phyloP scores from a whole-genome alignment of 2,329 filamentous ascomycete genomes.

The Fusarium buxicola region DNA sequence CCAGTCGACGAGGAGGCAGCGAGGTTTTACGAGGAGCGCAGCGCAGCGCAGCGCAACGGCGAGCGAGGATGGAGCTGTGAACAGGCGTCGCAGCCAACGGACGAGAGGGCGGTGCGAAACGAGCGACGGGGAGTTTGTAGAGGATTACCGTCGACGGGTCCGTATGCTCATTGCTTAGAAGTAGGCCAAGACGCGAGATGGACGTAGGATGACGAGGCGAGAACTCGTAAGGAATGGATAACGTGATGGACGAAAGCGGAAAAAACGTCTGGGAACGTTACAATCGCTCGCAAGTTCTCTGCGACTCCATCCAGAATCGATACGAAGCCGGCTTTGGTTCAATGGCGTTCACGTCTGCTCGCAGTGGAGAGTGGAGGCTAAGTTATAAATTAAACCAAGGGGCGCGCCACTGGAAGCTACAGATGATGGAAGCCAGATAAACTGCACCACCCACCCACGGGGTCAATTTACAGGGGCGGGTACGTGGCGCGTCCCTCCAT shows the following conservation, averaged over 20 bases:
- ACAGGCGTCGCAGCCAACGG: neutral
- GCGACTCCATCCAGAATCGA: neutral
- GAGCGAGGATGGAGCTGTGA: neutral
- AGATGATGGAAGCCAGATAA: constrained; percentile 32
- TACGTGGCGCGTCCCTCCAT: constrained; percentile 26
- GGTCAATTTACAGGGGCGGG: constrained; percentile 18
- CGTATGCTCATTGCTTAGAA: constrained; percentile 37
- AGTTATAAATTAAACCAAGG: constrained; percentile 40
- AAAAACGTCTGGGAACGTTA: constrained; percentile 25
- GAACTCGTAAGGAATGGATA: neutral
- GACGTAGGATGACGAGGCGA: constrained; percentile 26
- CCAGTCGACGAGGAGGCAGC: neutral
- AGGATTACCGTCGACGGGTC: constrained; percentile 14
- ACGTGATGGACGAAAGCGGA: neutral
- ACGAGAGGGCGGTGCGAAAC: constrained; percentile 19
- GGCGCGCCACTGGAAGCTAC: constrained; percentile 30
- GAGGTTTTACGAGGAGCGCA: constrained; percentile 11
- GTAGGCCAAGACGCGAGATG: constrained; percentile 27
- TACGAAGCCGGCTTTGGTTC: neutral
- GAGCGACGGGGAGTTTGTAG: constrained; percentile 28
- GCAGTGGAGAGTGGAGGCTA: no score
- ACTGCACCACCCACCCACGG: constrained; percentile 24
- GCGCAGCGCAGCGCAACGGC: constrained; percentile 17
- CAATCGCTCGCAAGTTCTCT: constrained; percentile 4
- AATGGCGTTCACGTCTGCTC: constrained; percentile 22